A percentile compares a stretch with the other conserved stretches of the same genome.
phyloP scores from a whole-genome alignment of 257 asterid genomes.

The Jacaranda mimosifolia region DNA sequence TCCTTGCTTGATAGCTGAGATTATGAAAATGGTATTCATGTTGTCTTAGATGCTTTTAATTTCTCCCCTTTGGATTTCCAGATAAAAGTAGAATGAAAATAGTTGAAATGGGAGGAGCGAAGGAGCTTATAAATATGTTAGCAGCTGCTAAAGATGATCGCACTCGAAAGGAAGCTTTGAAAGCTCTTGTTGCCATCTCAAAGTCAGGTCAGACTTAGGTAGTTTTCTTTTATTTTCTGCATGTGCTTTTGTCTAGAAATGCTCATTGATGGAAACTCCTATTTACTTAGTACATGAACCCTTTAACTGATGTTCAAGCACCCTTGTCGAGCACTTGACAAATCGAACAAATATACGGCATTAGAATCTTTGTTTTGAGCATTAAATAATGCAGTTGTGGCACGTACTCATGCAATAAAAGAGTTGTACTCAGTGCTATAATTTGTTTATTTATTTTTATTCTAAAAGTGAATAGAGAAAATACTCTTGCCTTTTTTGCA shows the following conservation, averaged over 20 bases:
- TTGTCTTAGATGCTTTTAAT: background rate
- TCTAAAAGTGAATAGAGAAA: background rate
- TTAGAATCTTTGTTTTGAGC: background rate
- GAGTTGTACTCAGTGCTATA: background rate
- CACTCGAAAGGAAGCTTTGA: slow-evolving; percentile 85
- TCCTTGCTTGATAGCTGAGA: slow-evolving; percentile 24
- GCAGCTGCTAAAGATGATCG: slow-evolving; percentile 83
- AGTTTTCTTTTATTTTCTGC: slow-evolving; percentile 7
- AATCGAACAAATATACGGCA: background rate
- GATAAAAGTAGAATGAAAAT: slow-evolving; percentile 88
- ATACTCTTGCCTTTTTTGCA: background rate
- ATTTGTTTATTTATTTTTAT: background rate
- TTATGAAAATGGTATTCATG: slow-evolving; percentile 22
- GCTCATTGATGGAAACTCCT: background rate
- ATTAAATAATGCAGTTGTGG: background rate
- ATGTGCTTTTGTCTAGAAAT: background rate
- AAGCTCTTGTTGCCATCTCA: slow-evolving; percentile 89
- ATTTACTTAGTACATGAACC: slow-evolving; percentile 11
- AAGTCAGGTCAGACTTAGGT: slow-evolving; percentile 69
- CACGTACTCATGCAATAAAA: background rate
- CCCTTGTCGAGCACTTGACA: background rate
- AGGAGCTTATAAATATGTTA: slow-evolving; percentile 80
- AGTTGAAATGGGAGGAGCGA: slow-evolving; percentile 89
- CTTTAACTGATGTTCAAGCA: background rate
- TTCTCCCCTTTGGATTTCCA: slow-evolving; percentile 38